Conservation (phyloP, 1,284 basidiomycete genomes). For the Cystobasidiaceae sp. region DNA sequence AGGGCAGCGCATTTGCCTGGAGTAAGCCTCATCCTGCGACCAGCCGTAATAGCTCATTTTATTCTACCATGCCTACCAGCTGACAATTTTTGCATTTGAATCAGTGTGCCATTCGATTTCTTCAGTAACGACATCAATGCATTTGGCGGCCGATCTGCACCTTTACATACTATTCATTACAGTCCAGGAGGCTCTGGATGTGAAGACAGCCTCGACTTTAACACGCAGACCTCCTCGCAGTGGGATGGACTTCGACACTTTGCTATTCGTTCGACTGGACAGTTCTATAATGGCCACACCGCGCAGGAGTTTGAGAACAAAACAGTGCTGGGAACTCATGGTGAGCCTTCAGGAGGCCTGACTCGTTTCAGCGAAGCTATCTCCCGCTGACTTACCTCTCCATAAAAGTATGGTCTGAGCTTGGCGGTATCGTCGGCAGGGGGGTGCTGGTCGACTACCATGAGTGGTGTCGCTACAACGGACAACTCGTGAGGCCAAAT, state of each 20-base stretch:
- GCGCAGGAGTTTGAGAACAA: background rate
- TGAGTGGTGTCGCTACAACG: background rate
- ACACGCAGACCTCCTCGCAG: background rate
- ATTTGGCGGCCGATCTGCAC: background rate
- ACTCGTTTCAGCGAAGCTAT: background rate
- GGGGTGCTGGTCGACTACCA: background rate
- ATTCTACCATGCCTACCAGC: background rate
- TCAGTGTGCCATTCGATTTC: background rate
- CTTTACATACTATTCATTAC: background rate
- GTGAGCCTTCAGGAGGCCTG: background rate
- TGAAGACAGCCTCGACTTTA: background rate
- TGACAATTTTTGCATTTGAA: background rate
- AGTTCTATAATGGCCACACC: background rate
- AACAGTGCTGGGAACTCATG: background rate
- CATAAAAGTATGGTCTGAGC: background rate
- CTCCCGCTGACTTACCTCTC: background rate
- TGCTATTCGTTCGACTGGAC: background rate
- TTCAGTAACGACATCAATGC: background rate
- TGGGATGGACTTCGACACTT: background rate
- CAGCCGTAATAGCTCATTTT: no score
- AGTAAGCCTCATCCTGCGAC: background rate
- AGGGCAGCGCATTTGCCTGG: background rate
- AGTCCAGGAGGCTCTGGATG: background rate
- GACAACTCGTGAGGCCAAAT: background rate
- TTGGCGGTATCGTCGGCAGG: background rate